Conservation (phyloP, 352 stramenopile species). For the Globisporangium orthogonon region DNA sequence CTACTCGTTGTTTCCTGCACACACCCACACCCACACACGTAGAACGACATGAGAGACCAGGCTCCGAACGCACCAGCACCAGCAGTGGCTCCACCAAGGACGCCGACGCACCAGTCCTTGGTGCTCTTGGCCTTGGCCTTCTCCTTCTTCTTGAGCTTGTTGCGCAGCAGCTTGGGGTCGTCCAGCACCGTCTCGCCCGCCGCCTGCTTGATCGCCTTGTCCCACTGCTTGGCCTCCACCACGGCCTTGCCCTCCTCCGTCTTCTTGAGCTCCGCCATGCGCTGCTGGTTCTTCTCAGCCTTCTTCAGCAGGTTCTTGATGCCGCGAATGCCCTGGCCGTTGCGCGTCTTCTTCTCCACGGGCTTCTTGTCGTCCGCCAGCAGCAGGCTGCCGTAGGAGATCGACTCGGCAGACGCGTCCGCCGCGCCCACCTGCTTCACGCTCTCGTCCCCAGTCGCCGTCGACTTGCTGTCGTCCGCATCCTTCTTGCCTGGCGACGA, state of each 20-base stretch:
- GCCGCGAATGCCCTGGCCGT: constrained; percentile 56
- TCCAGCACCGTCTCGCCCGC: constrained; percentile 60
- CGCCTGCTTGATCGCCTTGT: constrained; percentile 70
- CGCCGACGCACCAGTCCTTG: constrained; percentile 50
- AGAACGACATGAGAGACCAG: too few species aligned
- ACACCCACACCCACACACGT: not conserved
- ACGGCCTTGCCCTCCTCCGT: constrained; percentile 65
- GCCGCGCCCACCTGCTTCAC: constrained; percentile 13
- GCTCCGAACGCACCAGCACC: too few species aligned
- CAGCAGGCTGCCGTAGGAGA: constrained; percentile 76
- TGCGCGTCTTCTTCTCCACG: constrained; percentile 59
- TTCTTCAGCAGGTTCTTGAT: constrained; percentile 84
- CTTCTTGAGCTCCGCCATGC: constrained; percentile 75
- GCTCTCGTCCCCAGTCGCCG: not conserved
- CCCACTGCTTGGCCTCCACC: constrained; percentile 57
- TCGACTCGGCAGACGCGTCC: constrained; percentile 26
- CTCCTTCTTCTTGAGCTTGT: constrained; percentile 84
- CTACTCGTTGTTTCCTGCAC: constrained; percentile 51
- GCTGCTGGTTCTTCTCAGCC: constrained; percentile 66
- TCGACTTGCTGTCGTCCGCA: constrained; percentile 12
- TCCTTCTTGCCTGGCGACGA: constrained; percentile 18
- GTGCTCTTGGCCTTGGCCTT: constrained; percentile 72
- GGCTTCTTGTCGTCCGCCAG: constrained; percentile 47
- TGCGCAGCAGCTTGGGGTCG: constrained; percentile 69
- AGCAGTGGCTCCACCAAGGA: too few species aligned